These are phyloP conservation scores for Luzula sylvatica DNA, from an alignment of 176 grass and related monocot species.

Conservation along the genomic window DNA sequence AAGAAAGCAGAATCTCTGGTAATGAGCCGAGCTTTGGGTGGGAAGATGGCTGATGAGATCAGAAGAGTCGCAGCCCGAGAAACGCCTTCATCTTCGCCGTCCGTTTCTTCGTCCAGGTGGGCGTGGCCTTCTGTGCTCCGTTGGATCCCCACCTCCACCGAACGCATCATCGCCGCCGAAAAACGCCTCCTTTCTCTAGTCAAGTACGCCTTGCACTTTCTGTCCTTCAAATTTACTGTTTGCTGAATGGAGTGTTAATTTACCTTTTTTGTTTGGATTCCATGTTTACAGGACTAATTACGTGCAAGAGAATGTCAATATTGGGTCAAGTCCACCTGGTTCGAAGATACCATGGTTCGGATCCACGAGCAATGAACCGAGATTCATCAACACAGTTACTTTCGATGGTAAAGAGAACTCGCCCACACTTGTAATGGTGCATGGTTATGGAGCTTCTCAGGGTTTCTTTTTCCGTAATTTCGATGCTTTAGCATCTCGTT, in stretches of 20 bases:
- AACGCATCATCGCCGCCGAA: conserved; percentile 87
- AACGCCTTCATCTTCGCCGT: conserved; percentile 7
- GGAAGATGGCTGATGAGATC: conserved; percentile 38
- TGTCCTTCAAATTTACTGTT: neutral
- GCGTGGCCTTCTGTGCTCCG: conserved; percentile 57
- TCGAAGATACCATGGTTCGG: conserved; percentile 90
- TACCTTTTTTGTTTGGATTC: neutral
- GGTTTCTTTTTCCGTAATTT: conserved; percentile 96
- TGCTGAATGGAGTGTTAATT: neutral
- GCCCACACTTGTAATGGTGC: conserved; percentile 93
- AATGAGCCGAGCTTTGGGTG: conserved; percentile 24
- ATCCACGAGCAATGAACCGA: conserved; percentile 71
- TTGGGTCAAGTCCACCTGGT: conserved; percentile 85
- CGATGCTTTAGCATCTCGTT: conserved; percentile 76
- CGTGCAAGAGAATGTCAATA: conserved; percentile 77
- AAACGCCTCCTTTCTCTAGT: conserved; percentile 73
- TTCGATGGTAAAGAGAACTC: conserved; percentile 86
- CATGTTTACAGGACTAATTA: conserved; percentile 66
- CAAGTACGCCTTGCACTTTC: conserved; percentile 40
- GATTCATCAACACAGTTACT: conserved; percentile 95
- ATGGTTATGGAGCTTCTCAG: conserved; percentile 92
- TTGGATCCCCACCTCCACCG: conserved; percentile 97
- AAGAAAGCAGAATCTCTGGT: conserved; percentile 3
- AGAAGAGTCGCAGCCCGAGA: conserved; percentile 20
- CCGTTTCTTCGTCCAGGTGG: conserved; percentile 35